These are phyloP conservation scores for Penicillium sp. DNA, from an alignment of 2,329 filamentous ascomycete genomes.

Conservation along the genomic window DNA sequence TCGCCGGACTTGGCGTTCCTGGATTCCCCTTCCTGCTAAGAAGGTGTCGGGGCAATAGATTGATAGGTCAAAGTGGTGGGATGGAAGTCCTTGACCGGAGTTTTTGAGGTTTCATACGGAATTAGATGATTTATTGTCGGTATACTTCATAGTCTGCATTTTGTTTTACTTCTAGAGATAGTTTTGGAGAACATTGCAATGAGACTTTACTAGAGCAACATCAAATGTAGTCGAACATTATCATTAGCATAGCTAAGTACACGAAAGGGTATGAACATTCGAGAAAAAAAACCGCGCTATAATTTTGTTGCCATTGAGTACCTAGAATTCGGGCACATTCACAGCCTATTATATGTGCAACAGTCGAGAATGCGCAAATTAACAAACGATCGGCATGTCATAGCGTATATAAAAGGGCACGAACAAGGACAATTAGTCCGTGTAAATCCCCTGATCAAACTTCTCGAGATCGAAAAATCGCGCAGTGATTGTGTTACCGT, in stretches of 20 bases:
- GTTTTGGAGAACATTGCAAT: not conserved
- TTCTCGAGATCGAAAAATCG: constrained; percentile 78
- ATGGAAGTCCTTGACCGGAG: constrained; percentile 17
- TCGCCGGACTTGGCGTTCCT: not conserved
- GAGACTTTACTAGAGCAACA: not conserved
- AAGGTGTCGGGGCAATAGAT: not conserved
- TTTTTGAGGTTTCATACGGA: constrained; percentile 9
- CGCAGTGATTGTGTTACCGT: constrained; percentile 79
- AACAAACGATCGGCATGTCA: not conserved
- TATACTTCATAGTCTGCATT: not conserved
- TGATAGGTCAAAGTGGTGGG: not conserved
- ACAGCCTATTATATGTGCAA: constrained; percentile 62
- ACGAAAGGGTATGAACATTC: constrained; percentile 19
- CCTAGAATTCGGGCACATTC: constrained; percentile 79
- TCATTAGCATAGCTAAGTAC: not conserved
- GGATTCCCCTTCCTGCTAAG: constrained; percentile 3
- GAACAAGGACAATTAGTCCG: constrained; percentile 25
- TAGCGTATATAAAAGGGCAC: not conserved
- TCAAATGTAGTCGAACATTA: not conserved
- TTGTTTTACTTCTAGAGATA: not conserved
- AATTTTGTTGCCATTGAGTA: constrained; percentile 88
- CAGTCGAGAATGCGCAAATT: not conserved
- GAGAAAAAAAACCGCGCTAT: constrained; percentile 69
- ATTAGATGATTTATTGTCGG: not conserved
- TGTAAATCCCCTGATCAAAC: constrained; percentile 69